Evolutionary conservation across 805 yeast genomes (phyloP).

Genomic region (Citeromyces matritensis): DNA sequence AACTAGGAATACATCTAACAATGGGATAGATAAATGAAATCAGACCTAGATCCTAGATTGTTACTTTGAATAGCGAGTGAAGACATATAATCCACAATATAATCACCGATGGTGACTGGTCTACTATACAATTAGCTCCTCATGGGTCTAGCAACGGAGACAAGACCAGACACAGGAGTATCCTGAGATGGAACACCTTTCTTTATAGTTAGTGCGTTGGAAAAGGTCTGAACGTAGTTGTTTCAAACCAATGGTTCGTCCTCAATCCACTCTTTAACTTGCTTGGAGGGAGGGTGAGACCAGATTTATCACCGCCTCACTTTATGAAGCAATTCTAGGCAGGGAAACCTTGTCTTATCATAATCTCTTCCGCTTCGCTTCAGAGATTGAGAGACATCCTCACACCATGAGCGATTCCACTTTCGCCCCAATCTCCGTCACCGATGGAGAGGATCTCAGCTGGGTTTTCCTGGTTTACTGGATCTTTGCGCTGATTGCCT

Average conservation of each 20-base stretch:
- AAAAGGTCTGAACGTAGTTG: constrained; percentile 17
- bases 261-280: constrained; percentile 15
- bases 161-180: constrained; percentile 28
- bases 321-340: too few species aligned
- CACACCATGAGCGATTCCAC: too few species aligned
- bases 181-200: constrained; percentile 29
- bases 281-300: constrained; percentile 9
- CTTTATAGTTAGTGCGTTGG: constrained; percentile 12
- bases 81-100: too few species aligned
- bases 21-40: constrained; percentile 22
- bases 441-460: too few species aligned
- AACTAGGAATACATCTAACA: constrained; percentile 35
- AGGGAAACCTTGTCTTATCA: too few species aligned
- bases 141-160: constrained; percentile 28
- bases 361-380: too few species aligned
- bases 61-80: too few species aligned
- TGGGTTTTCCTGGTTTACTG: constrained; percentile 83
- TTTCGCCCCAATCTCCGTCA: too few species aligned
- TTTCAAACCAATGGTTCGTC: constrained; percentile 19
- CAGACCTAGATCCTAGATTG: constrained; percentile 1
- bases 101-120: too few species aligned
- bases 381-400: too few species aligned
- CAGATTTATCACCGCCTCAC: too few species aligned
- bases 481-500: constrained; percentile 50
- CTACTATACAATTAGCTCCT: constrained; percentile 7